These are phyloP conservation scores for Aspergillus sp. DNA, from an alignment of 2,329 filamentous ascomycete genomes.

Conservation along the genomic window DNA sequence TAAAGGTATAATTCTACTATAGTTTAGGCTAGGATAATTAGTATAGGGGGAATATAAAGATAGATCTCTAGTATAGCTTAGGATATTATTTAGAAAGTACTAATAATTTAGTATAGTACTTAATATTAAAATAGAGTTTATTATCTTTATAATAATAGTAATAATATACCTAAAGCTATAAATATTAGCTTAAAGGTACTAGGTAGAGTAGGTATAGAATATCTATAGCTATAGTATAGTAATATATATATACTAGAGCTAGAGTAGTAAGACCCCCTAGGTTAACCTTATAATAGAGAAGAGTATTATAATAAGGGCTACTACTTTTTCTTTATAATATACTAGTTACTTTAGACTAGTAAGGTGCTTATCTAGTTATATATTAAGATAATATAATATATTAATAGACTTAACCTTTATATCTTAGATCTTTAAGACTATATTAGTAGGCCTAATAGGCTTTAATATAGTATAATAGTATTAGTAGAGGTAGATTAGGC, in stretches of 20 bases:
- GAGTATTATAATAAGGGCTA: background rate
- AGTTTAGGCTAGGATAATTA: background rate
- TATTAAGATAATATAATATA: background rate
- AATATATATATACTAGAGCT: conserved; percentile 15
- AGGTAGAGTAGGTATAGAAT: conserved; percentile 22
- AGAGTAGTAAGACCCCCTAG: background rate
- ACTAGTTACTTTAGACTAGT: background rate
- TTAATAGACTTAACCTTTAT: background rate
- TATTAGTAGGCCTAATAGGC: background rate
- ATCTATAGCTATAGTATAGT: conserved; percentile 21
- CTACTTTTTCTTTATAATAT: background rate
- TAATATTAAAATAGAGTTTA: too few species aligned
- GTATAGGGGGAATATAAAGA: too few species aligned
- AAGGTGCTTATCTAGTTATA: background rate
- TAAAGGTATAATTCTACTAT: background rate
- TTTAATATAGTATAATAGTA: background rate
- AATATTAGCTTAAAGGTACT: conserved; percentile 9
- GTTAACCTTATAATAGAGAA: background rate
- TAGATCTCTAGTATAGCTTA: too few species aligned
- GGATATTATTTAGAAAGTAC: too few species aligned
- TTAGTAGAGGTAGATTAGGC: background rate
- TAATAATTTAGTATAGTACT: too few species aligned
- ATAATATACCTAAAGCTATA: too few species aligned
- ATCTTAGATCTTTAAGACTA: background rate
- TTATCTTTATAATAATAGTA: too few species aligned